Base-by-base conservation (phyloP, 2,329 filamentous ascomycete genomes). In the Aspergillus uvarum region DNA sequence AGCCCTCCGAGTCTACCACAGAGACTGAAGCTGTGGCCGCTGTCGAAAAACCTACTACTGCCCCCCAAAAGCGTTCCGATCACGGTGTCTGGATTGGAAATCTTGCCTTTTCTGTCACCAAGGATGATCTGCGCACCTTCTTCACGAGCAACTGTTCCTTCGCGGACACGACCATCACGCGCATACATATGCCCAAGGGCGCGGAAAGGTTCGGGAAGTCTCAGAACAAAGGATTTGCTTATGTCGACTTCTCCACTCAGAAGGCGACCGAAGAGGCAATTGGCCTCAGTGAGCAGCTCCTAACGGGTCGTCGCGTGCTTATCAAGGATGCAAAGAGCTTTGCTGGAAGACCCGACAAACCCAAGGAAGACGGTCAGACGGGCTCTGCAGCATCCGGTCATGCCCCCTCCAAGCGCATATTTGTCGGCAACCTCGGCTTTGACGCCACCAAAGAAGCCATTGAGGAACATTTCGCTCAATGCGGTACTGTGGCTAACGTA, bases 51-150 rank as follows among this genome's bases (percentile, higher is more conserved):
- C 50, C 56, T 42, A 62, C 72, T 35, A 69, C 56, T 16, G 32
- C 66, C n/a, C 52, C 76, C 49, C 69, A 71, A 12, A 75, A 78
- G 57, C 88, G 91, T 61, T 95, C 92, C 10, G 87, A 90, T 19
- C 87, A 92, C 76, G 91, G 92, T 63, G 86, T 99, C 66, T 99
- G 95, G 95, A 91, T 99, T 68, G 95, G 96, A 69, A 99, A 99
- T 77, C 79, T 99, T 63, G 86, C 90, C n/a, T 99, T 94, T 81
- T 86, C 85, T 51, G 82, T 89, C 47, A 95, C 89, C 49, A 87
- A 89, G 60, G 80, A 85, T 12, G 87, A 92, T 63, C 80, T 99
- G 52, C 87, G 89, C 70, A 85, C 84, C 62, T 98, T 96, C 83
- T 80, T 99, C n/a, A 84, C 89, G 35, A 87, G 87, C 6, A 87